Evolutionary conservation across 2,329 filamentous ascomycete genomes (phyloP).

Genomic region (Fusarium coffeatum): DNA sequence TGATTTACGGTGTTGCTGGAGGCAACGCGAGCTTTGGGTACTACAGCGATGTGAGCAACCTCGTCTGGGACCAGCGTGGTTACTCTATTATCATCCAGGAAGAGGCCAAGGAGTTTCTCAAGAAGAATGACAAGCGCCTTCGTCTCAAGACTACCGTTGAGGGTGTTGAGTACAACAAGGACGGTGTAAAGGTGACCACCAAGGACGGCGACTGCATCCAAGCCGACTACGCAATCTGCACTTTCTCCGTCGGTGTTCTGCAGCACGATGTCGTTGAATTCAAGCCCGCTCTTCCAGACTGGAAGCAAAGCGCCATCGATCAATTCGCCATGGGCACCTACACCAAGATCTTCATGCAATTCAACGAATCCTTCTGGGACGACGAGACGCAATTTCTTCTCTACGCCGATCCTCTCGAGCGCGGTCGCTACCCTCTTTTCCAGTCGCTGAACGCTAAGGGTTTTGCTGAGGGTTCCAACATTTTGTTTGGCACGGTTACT

Average conservation of each 20-base stretch:
- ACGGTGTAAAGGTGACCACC: conserved; percentile 65
- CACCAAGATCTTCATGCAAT: conserved; percentile 79
- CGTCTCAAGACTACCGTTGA: conserved; percentile 69
- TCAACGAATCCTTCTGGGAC: conserved; percentile 74
- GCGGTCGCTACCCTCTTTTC: conserved; percentile 67
- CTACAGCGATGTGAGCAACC: conserved; percentile 71
- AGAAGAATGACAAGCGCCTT: conserved; percentile 65
- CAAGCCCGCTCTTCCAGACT: conserved; percentile 67
- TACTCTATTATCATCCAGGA: conserved; percentile 68
- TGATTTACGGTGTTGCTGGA: conserved; percentile 65
- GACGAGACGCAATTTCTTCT: conserved; percentile 58
- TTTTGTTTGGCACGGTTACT: conserved; percentile 69
- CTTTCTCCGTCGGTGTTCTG: conserved; percentile 75
- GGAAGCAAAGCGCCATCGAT: conserved; percentile 73
- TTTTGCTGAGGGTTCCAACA: conserved; percentile 70
- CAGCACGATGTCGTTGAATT: conserved; percentile 71
- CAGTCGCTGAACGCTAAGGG: conserved; percentile 69
- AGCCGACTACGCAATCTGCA: conserved; percentile 72
- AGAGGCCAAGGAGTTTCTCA: conserved; percentile 68
- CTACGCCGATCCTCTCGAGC: conserved; percentile 56
- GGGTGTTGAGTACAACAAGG: conserved; percentile 62
- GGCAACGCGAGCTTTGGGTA: conserved; percentile 72
- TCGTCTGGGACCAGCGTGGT: conserved; percentile 70
- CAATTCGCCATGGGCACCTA: conserved; percentile 77
- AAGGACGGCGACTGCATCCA: conserved; percentile 65